These are phyloP conservation scores for Phytophthora cryptogea DNA, from an alignment of 352 stramenopile genomes.

Conservation along the genomic window DNA sequence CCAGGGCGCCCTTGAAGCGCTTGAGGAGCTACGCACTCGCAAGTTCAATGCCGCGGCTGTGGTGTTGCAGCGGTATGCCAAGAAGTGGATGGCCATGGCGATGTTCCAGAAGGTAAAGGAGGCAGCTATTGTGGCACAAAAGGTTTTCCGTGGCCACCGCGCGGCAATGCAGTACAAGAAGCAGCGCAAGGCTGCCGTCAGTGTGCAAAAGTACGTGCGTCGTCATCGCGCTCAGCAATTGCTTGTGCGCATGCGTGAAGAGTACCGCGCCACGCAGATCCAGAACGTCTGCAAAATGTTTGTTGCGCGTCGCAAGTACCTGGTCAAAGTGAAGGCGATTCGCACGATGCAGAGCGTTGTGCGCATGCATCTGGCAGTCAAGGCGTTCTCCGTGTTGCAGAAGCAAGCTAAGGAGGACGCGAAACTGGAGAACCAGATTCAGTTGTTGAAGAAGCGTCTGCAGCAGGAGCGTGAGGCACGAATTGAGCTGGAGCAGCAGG, in stretches of 20 bases:
- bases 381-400: conserved; percentile 72
- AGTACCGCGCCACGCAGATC: conserved; percentile 80
- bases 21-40: conserved; percentile 87
- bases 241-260: conserved; percentile 59
- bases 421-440: conserved; percentile 97
- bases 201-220: conserved; percentile 70
- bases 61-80: conserved; percentile 79
- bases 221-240: conserved; percentile 64
- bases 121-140: conserved; percentile 64
- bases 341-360: conserved; percentile 82
- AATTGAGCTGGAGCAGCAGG: conserved; percentile 80
- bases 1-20: conserved; percentile 89
- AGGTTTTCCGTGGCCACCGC: conserved; percentile 53
- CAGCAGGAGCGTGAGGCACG: conserved; percentile 89
- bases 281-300: conserved; percentile 88
- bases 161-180: conserved; percentile 59
- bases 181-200: conserved; percentile 61
- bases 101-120: conserved; percentile 63
- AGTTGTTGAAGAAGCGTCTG: conserved; percentile 90
- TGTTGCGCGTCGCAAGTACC: conserved; percentile 63
- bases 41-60: conserved; percentile 83
- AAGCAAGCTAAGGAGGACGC: conserved; percentile 93
- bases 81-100: conserved; percentile 79
- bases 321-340: conserved; percentile 70
- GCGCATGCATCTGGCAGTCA: conserved; percentile 80